These are phyloP conservation scores for Williopsis jadinii DNA, from an alignment of 1,139 yeast genomes.

Conservation along the genomic window DNA sequence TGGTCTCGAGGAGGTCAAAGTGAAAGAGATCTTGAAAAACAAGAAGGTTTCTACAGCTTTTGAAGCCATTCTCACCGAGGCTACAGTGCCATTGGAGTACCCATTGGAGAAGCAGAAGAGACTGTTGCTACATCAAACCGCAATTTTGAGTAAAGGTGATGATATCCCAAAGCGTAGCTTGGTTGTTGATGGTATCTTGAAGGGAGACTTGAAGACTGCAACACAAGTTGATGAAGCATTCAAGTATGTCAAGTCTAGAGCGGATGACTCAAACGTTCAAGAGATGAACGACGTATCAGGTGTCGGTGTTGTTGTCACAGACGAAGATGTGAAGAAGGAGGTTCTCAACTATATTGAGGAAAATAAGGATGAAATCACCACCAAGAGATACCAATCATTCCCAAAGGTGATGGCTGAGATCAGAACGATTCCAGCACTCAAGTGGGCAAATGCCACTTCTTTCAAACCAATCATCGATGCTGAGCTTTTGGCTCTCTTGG, in stretches of 20 bases:
- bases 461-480: conserved; percentile 86
- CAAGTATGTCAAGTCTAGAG: conserved; percentile 52
- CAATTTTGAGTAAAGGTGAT: conserved; percentile 50
- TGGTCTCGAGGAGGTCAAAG: conserved; percentile 67
- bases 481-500: conserved; percentile 60
- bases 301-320: conserved; percentile 70
- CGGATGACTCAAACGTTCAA: conserved; percentile 32
- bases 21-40: conserved; percentile 74
- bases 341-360: conserved; percentile 54
- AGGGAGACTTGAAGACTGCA: conserved; percentile 55
- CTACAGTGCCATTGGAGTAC: conserved; percentile 25
- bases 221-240: conserved; percentile 80
- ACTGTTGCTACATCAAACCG: conserved; percentile 69
- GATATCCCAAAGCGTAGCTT: conserved; percentile 36
- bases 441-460: conserved; percentile 86
- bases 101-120: conserved; percentile 44
- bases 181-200: conserved; percentile 54
- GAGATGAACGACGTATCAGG: conserved; percentile 64
- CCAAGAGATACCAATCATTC: conserved; percentile 70
- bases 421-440: conserved; percentile 64
- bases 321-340: conserved; percentile 51
- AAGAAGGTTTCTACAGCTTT: conserved; percentile 74
- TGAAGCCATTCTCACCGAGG: conserved; percentile 45
- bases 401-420: conserved; percentile 73
- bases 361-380: conserved; percentile 50